Conservation (phyloP, 106 monocot genomes). For the Acorus gramineus region DNA sequence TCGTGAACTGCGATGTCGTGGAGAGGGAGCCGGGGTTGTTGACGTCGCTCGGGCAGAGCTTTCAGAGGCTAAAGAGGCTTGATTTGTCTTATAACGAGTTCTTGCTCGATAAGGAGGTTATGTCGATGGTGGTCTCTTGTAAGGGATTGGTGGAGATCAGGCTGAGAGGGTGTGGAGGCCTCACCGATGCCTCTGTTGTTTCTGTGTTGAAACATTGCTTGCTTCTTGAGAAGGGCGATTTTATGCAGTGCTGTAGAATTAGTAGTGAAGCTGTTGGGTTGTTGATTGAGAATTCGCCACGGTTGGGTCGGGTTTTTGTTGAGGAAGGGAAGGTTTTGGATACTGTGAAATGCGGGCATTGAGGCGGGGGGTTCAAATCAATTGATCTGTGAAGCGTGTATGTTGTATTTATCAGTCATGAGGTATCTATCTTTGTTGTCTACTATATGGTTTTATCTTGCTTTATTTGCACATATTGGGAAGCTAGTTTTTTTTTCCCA, state of each 20-base stretch:
- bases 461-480: too few relatives aligned
- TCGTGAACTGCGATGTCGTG: slow-evolving; percentile 69
- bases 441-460: too few relatives aligned
- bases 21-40: slow-evolving; percentile 64
- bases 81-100: slow-evolving; percentile 58
- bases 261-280: slow-evolving; percentile 22
- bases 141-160: slow-evolving; percentile 37
- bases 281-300: slow-evolving; percentile 13
- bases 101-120: slow-evolving; percentile 47
- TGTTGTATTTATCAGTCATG: too few relatives aligned
- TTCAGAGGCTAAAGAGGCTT: slow-evolving; percentile 27
- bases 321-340: slow-evolving; percentile 43
- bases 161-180: slow-evolving; percentile 40
- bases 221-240: slow-evolving; percentile 29
- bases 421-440: too few relatives aligned
- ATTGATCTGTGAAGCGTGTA: slow-evolving; percentile 1
- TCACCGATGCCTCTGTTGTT: slow-evolving; percentile 28
- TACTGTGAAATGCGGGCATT: slow-evolving; percentile 12
- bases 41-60: slow-evolving; percentile 42
- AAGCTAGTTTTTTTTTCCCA: too few relatives aligned
- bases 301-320: slow-evolving; percentile 21
- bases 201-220: slow-evolving; percentile 32
- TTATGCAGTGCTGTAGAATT: slow-evolving; percentile 31
- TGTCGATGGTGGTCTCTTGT: slow-evolving; percentile 51
- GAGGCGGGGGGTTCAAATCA: slow-evolving; percentile 29